Base-by-base conservation (phyloP, 1,284 basidiomycete genomes). In the Lentinula novae-zelandiae region DNA sequence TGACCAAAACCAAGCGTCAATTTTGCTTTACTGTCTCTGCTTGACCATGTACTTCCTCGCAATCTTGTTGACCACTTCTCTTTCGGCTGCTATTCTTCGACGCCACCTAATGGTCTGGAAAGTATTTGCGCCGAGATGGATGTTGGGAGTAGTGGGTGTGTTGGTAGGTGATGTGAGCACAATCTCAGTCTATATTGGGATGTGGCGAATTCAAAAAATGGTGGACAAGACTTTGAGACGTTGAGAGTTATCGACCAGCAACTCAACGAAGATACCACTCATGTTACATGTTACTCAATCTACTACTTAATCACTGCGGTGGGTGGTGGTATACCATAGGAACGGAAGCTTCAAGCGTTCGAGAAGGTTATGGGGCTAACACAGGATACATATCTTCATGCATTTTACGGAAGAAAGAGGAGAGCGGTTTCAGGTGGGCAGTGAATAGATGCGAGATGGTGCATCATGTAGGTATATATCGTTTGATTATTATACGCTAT, bases 51-150 rank as follows among this genome's bases (percentile, higher is more conserved):
- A 96, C 71, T 89, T 90, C 70, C 73, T 82, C 3, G 68, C 78
- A 2, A 71, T 97, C 34, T 74, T 93, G 0, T 71, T 96, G 5
- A 86, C 90, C 2, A 85, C 86, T 8, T 87, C 93, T 3, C 72
- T 86, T 5, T 89, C 87, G 62, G 88, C 94, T 0, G 89, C 90
- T 2, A 83, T 86, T 69, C 78, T 98, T 59, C 75, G 95, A 60
- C 73, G 96, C 46, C 97, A 99, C 73, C 74, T 99, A 66, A 98
- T 99, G 96, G 95, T 98, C 40, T 99, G 96, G 95, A 98, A 98
- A 75, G 89, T 98, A 5, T 99, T 98, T 71, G 95, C 95, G 34
- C 97, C 97, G 56, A 78, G 96, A 62, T 96, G 96, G 71, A 96
- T 98, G 89, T 72, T 85, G 13, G 89, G 84, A 0, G 90, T 82